These are phyloP conservation scores for Rhizopus delemar DNA, from an alignment of 371 early-diverging fungal genomes.

Conservation along the genomic window DNA sequence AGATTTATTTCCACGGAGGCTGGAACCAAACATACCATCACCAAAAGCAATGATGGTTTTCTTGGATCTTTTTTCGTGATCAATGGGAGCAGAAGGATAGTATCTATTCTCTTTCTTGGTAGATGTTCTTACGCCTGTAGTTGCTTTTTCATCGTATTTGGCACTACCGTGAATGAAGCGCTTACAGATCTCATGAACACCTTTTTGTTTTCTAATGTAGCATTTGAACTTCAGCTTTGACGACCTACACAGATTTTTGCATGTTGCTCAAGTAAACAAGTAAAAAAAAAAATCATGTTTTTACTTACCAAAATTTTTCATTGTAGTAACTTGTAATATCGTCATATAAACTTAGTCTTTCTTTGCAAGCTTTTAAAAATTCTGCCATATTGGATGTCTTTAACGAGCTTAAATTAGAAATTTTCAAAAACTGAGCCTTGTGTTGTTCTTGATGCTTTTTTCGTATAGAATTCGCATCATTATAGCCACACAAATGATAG, in stretches of 20 bases:
- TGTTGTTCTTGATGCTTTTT: neutral
- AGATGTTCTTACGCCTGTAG: neutral
- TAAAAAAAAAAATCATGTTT: neutral
- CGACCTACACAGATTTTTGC: neutral
- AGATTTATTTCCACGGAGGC: neutral
- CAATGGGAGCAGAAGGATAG: neutral
- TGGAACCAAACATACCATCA: neutral
- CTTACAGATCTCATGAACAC: neutral
- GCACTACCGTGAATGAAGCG: neutral
- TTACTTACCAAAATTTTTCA: neutral
- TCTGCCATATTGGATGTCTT: neutral
- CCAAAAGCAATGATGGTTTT: conserved; percentile 3
- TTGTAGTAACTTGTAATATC: neutral
- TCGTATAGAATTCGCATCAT: neutral
- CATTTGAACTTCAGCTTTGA: neutral
- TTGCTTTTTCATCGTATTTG: neutral
- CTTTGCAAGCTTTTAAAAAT: neutral
- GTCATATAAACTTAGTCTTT: neutral
- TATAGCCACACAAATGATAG: no score
- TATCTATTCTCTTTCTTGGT: neutral
- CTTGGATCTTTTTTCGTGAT: no score
- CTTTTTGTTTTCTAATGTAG: neutral
- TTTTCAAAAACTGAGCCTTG: neutral
- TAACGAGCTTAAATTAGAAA: neutral
- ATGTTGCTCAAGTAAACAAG: neutral